These are phyloP conservation scores for Mycena amicta DNA, from an alignment of 768 basidiomycete species.

Conservation along the genomic window DNA sequence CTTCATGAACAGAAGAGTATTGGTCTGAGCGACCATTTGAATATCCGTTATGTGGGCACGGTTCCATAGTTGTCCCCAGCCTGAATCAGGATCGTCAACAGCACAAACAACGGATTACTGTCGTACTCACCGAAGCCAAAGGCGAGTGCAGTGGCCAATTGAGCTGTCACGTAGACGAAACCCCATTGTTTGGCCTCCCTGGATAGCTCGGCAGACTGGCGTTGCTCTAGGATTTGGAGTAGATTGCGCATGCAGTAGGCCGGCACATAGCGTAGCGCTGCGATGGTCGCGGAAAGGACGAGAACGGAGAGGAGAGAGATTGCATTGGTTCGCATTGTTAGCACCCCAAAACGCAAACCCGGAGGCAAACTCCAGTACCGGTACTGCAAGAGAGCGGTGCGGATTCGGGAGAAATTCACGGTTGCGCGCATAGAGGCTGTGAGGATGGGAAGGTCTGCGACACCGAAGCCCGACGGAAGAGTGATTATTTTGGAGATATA, in stretches of 20 bases:
- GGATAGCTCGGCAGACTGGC: neutral
- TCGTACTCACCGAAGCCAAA: slow-evolving; percentile 1
- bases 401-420: slow-evolving; percentile 5
- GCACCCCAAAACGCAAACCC: slow-evolving; percentile 7
- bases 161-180: slow-evolving; percentile 3
- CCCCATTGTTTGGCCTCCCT: neutral
- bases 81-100: too few species aligned
- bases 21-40: slow-evolving; percentile 60
- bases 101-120: too few species aligned
- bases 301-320: neutral
- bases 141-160: neutral
- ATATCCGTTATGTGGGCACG: slow-evolving; percentile 55
- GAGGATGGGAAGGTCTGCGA: slow-evolving; percentile 9
- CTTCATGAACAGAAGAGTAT: slow-evolving; percentile 66
- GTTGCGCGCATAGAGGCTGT: slow-evolving; percentile 3
- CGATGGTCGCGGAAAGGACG: neutral
- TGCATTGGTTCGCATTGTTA: neutral
- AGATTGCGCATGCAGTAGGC: slow-evolving; percentile 5
- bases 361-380: neutral
- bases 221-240: neutral
- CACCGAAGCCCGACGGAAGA: slow-evolving; percentile 5
- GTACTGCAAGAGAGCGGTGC: neutral
- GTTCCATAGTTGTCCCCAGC: slow-evolving; percentile 51
- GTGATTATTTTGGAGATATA: slow-evolving; percentile 3
- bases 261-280: slow-evolving; percentile 1